Conservation (phyloP, 2,329 filamentous ascomycete species). For the Triangularia setosa region DNA sequence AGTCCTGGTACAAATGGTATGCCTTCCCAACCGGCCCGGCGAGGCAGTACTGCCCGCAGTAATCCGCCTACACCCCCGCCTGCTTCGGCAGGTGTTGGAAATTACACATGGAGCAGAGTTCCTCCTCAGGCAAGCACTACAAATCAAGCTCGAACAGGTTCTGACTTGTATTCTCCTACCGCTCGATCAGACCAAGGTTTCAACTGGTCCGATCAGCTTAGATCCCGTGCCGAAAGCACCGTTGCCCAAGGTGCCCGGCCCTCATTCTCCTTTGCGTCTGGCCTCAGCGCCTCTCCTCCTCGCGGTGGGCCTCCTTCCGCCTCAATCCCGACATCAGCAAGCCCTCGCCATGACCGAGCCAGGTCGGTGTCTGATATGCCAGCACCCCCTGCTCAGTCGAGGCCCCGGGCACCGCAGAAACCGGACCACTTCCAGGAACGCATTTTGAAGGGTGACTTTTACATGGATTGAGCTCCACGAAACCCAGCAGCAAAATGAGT, state of each 20-base stretch:
- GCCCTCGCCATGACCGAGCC: constrained; percentile 57
- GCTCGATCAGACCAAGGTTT: constrained; percentile 79
- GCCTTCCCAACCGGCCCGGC: constrained; percentile 39
- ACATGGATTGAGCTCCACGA: constrained; percentile 69
- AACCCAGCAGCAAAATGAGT: not conserved
- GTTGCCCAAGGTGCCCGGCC: constrained; percentile 52
- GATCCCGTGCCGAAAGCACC: constrained; percentile 82
- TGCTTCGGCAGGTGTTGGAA: constrained; percentile 30
- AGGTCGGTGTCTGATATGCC: constrained; percentile 67
- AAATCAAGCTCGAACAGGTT: constrained; percentile 55
- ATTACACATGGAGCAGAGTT: constrained; percentile 37
- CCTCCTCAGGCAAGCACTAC: constrained; percentile 56
- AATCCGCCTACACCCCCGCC: constrained; percentile 31
- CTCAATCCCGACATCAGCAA: constrained; percentile 22
- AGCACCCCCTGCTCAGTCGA: constrained; percentile 51
- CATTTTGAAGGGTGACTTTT: constrained; percentile 95
- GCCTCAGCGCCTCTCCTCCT: constrained; percentile 40
- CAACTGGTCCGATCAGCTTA: constrained; percentile 96
- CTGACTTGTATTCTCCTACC: constrained; percentile 55
- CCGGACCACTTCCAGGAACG: constrained; percentile 95
- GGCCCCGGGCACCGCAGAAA: constrained; percentile 57
- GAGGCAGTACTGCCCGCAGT: constrained; percentile 22
- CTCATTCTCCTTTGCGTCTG: constrained; percentile 55
- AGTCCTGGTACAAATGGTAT: constrained; percentile 62
- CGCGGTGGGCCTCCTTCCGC: constrained; percentile 29